Evolutionary conservation across 768 basidiomycete genomes (phyloP).

Genomic region (Ramaria sp.): DNA sequence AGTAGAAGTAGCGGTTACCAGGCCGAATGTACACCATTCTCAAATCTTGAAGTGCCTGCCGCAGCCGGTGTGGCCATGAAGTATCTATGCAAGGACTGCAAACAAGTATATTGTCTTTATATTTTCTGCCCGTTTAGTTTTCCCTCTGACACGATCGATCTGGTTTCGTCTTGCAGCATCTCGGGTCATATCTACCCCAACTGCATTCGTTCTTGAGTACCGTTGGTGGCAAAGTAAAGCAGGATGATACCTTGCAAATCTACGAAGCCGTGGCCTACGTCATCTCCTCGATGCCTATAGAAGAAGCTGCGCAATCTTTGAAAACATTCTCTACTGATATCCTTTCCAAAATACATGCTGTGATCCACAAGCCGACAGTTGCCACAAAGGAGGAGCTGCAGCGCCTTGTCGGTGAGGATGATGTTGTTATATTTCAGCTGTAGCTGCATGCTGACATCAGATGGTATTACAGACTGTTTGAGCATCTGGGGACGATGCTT

Average conservation of each 20-base stretch:
- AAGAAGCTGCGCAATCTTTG: constrained; percentile 76
- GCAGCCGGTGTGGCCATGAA: constrained; percentile 95
- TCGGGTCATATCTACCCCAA: constrained; percentile 85
- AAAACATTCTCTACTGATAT: constrained; percentile 82
- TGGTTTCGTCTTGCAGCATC: constrained; percentile 30
- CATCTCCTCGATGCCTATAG: constrained; percentile 89
- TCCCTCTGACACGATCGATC: too few relatives aligned
- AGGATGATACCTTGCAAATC: constrained; percentile 85
- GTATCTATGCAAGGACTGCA: constrained; percentile 95
- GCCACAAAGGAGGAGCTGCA: constrained; percentile 65
- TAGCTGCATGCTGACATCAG: constrained; percentile 9
- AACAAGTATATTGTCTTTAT: constrained; percentile 40
- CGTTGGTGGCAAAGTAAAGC: constrained; percentile 66
- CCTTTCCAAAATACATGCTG: constrained; percentile 59
- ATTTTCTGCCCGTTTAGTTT: too few relatives aligned
- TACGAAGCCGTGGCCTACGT: constrained; percentile 95
- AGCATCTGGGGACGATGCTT: constrained; percentile 90
- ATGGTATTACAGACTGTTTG: constrained; percentile 58
- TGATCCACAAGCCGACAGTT: constrained; percentile 41
- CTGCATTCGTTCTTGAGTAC: constrained; percentile 81
- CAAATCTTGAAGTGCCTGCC: constrained; percentile 71
- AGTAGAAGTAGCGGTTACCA: too few relatives aligned
- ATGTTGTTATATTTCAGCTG: not conserved
- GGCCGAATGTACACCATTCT: too few relatives aligned
- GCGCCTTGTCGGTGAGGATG: constrained; percentile 57